Evolutionary conservation across 352 stramenopile species (phyloP).

Genomic region (Globisporangium yorkense): DNA sequence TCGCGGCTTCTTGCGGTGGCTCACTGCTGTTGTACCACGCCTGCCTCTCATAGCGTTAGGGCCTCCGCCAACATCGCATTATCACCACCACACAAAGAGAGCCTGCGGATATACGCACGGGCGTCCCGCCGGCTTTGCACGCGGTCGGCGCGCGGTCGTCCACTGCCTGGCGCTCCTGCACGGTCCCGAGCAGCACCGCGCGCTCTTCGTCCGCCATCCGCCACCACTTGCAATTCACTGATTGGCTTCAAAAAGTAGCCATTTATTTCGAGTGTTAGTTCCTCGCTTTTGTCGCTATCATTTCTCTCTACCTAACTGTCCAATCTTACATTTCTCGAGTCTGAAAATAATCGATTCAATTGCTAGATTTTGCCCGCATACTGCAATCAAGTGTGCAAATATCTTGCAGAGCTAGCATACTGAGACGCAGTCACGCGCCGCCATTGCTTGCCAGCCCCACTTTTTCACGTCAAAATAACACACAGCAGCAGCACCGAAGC

Average conservation of each 20-base stretch:
- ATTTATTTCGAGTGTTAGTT: background rate
- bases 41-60: constrained; percentile 13
- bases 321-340: background rate
- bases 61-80: background rate
- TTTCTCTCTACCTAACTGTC: background rate
- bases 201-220: constrained; percentile 36
- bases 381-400: background rate
- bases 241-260: background rate
- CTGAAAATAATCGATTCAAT: background rate
- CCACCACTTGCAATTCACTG: background rate
- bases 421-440: background rate
- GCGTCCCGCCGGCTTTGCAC: constrained; percentile 75
- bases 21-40: constrained; percentile 40
- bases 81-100: background rate
- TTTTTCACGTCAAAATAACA: constrained; percentile 1
- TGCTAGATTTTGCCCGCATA: background rate
- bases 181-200: constrained; percentile 59
- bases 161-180: constrained; percentile 60
- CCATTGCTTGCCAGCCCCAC: background rate
- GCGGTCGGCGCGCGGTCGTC: constrained; percentile 60
- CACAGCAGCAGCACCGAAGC: constrained; percentile 16
- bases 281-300: background rate
- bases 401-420: background rate
- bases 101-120: constrained; percentile 27
- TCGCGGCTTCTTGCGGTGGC: constrained; percentile 27